A percentile compares a stretch with the other conserved stretches of the same genome.
These are phyloP conservation scores for Circinella umbellata DNA, from an alignment of 371 early-diverging fungal genomes.

Conservation along the genomic window DNA sequence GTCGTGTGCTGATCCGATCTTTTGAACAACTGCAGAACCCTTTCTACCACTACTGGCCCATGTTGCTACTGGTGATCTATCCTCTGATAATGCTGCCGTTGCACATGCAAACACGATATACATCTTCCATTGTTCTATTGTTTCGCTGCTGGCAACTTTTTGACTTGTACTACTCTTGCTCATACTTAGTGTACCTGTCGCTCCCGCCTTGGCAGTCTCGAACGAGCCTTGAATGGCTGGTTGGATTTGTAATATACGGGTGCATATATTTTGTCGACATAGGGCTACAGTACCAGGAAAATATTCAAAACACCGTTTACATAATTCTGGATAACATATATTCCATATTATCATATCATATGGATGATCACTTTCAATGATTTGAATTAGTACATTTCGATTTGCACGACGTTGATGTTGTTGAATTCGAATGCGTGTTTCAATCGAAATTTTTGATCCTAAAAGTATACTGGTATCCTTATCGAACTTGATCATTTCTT, in stretches of 20 bases:
- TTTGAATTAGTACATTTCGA: slow-evolving; percentile 29
- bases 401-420: slow-evolving; percentile 54
- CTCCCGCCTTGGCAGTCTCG: slow-evolving; percentile 50
- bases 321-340: slow-evolving; percentile 68
- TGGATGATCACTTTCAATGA: slow-evolving; percentile 58
- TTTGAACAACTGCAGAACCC: slow-evolving; percentile 52
- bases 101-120: slow-evolving; percentile 75
- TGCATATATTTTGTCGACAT: slow-evolving; percentile 65
- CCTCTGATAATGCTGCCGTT: slow-evolving; percentile 53
- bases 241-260: slow-evolving; percentile 65
- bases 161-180: slow-evolving; percentile 40
- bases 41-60: slow-evolving; percentile 61
- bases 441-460: slow-evolving; percentile 47
- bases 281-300: slow-evolving; percentile 65
- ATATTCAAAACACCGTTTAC: slow-evolving; percentile 66
- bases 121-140: slow-evolving; percentile 81
- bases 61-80: slow-evolving; percentile 30
- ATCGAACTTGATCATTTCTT: slow-evolving; percentile 59
- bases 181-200: slow-evolving; percentile 50
- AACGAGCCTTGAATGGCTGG: slow-evolving; percentile 60
- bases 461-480: slow-evolving; percentile 51
- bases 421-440: slow-evolving; percentile 50
- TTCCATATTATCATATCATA: slow-evolving; percentile 60
- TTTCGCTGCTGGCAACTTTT: slow-evolving; percentile 58
- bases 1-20: slow-evolving; percentile 63